Base-by-base conservation (phyloP, 2,329 filamentous ascomycete genomes). In the Aspergillus sp. region DNA sequence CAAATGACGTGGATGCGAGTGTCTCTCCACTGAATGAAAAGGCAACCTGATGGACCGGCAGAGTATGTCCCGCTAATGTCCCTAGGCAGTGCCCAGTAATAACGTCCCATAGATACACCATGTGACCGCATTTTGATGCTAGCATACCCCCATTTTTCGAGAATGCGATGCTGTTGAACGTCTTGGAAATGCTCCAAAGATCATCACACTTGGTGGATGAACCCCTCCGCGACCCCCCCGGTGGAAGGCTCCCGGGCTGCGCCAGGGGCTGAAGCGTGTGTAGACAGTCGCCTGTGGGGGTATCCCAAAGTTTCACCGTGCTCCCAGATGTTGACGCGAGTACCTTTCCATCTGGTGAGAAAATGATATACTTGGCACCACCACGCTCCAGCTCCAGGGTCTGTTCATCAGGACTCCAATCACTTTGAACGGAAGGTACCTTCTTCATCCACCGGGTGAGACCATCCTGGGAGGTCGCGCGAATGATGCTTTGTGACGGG, bases 401-500 rank as follows among this genome's bases (percentile, higher is more conserved):
- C 15, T 25, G 45, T 25, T 50, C 52, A 17, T 25, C 11, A 30
- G 31, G 43, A 34, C 31, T 25, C 49, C 49, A 51, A 15, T 51
- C 17, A 19, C 7, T 38, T 38, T 28, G 49, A n/a, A 23, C 19
- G 28, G 4, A 30, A 38, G 52, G 41, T 13, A 34, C 3, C 7
- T 57, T 28, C 45, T 19, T 46, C 50, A 57, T 50, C 60, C 57
- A 54, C 52, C 3, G 19, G 19, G 30, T 3, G 13, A n/a, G 23
- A 30, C n/a, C 8, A 54, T 7, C 9, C 51, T 28, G 60, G 64
- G 74, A 75, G 9, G 49, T 59, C 30, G 66, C 65, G 57, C 68
- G 62, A 41, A 76, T 60, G 2, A 70, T 59, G 49, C 69, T 72
- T 8, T 22, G 54, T 54, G 60, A 54, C 38, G 74, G 74, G n/a